A percentile compares a stretch with the other conserved stretches of the same genome.
phyloP scores from a whole-genome alignment of 2,329 filamentous ascomycete species.

The Clarireedia monteithiana region DNA sequence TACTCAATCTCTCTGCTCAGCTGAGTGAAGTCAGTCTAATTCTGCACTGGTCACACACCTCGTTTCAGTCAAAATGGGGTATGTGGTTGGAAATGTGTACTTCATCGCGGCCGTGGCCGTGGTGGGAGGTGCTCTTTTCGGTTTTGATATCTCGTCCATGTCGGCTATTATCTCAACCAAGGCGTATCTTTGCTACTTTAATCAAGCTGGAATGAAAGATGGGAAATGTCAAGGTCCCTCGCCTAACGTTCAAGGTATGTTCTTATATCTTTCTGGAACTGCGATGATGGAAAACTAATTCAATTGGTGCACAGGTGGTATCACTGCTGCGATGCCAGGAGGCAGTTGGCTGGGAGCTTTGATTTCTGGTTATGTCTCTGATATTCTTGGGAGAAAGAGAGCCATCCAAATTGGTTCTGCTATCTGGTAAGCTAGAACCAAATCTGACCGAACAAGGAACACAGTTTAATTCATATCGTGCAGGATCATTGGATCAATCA shows the following conservation, averaged over 20 bases:
- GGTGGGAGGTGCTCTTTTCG: slow-evolving; percentile 27
- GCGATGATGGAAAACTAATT: slow-evolving; percentile 38
- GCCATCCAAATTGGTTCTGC: slow-evolving; percentile 40
- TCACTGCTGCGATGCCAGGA: slow-evolving; percentile 63
- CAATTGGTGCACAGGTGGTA: slow-evolving; percentile 46
- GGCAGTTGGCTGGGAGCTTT: slow-evolving; percentile 62
- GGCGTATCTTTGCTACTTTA: slow-evolving; percentile 45
- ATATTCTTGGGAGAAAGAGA: slow-evolving; percentile 43
- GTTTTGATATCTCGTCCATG: slow-evolving; percentile 51
- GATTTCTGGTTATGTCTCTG: slow-evolving; percentile 50
- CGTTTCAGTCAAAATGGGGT: slow-evolving; percentile 14
- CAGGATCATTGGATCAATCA: slow-evolving; percentile 52
- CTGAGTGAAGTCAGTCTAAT: too few species aligned
- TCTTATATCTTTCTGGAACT: slow-evolving; percentile 24
- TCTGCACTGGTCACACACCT: too few species aligned
- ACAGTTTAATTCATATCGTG: slow-evolving; percentile 20
- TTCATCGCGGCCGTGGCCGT: slow-evolving; percentile 28
- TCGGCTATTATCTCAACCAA: slow-evolving; percentile 45
- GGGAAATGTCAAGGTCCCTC: slow-evolving; percentile 46
- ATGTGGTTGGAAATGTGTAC: slow-evolving; percentile 24
- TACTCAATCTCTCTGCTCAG: too few species aligned
- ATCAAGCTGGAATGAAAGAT: slow-evolving; percentile 31
- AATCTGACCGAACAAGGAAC: neutral
- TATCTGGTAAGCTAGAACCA: slow-evolving; percentile 32
- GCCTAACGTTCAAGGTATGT: slow-evolving; percentile 22